Base-by-base conservation (phyloP, 495 filamentous ascomycete species). In the Parathielavia hyrcaniae region DNA sequence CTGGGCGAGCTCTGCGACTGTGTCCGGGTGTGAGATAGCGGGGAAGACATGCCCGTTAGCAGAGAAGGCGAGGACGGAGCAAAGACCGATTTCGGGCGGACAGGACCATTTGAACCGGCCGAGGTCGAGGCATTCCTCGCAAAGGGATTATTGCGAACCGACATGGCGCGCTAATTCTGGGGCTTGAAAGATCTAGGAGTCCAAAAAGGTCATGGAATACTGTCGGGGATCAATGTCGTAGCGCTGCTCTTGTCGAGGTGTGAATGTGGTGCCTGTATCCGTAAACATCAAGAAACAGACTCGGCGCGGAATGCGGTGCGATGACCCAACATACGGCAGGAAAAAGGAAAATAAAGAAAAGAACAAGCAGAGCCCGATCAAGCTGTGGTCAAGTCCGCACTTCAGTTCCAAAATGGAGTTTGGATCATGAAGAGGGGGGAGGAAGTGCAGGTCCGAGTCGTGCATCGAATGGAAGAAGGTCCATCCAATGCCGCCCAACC, bases 101-200 rank as follows among this genome's bases (percentile, higher is more conserved):
- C 67, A 53, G 71, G 70, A 47, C 73, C 71, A 58, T 68, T 74
- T 50, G 87, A 76, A 22, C 76, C 80, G 40, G 84, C 79, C 35
- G 86, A 86, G 30, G 85, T 73, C 3, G 88, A 84, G 36, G 74
- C 67, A 57, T 73, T 77, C 62, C 83, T 71, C 77, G 81, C 72
- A 68, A 95, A 95, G 5, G 87, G 87, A 75, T 86, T 91, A 67
- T 83, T 87, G 61, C 90, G 86, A 39, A 72, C 68, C 59, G 77
- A 78, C 71, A 74, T 74, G 63, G 62, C 52, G 66, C 58, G 63
- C 50, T 62, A 6, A 30, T 30, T 30, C 26, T 30, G 22, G 52
- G 20, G 56, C 22, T 34, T 35, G 34, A 50, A 36, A 58, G 34
- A 50, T 47, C 58, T 2, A 50, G 20, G n/a, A 36, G 22, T 22